Percentiles rank a stretch among this genome's conserved stretches.
Evolutionary conservation across 192 early-diverging fungal species (phyloP).

Genomic region (Linnemannia elongata): DNA sequence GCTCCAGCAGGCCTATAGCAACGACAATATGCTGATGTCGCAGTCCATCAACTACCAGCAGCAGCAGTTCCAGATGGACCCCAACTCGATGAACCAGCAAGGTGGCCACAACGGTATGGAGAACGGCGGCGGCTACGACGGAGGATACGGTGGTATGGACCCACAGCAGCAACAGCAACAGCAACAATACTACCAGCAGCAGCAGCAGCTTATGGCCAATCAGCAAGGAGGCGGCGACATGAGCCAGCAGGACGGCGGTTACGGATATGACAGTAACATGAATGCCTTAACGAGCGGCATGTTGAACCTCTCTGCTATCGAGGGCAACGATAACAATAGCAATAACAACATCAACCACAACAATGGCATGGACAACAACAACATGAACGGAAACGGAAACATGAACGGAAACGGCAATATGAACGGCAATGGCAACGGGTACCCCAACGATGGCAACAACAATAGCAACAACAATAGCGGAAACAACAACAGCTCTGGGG

Average conservation of each 20-base stretch:
- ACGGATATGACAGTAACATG: slow-evolving; percentile 6
- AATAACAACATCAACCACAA: slow-evolving; percentile 3
- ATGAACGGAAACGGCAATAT: background rate
- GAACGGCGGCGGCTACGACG: slow-evolving; percentile 21
- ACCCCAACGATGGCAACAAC: slow-evolving; percentile 10
- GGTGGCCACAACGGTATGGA: slow-evolving; percentile 16
- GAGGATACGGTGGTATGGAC: slow-evolving; percentile 32
- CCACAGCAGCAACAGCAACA: slow-evolving; percentile 8
- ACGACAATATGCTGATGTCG: slow-evolving; percentile 20
- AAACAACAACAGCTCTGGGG: slow-evolving; percentile 9
- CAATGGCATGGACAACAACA: slow-evolving; percentile 29
- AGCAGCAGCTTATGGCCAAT: slow-evolving; percentile 9
- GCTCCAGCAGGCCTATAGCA: slow-evolving; percentile 12
- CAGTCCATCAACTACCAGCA: slow-evolving; percentile 32
- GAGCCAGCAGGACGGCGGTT: slow-evolving; percentile 7
- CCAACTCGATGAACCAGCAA: background rate
- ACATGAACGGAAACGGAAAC: slow-evolving; percentile 10
- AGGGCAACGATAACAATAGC: slow-evolving; percentile 18
- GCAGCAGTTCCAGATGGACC: slow-evolving; percentile 8
- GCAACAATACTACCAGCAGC: slow-evolving; percentile 3
- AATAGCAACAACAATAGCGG: slow-evolving; percentile 16
- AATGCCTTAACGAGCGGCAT: slow-evolving; percentile 18
- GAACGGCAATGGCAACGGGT: slow-evolving; percentile 12
- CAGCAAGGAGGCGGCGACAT: slow-evolving; percentile 10
- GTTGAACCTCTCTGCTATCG: slow-evolving; percentile 11